These are phyloP conservation scores for Paspalum vaginatum DNA, from an alignment of 176 grass and related monocot species.

Conservation along the genomic window DNA sequence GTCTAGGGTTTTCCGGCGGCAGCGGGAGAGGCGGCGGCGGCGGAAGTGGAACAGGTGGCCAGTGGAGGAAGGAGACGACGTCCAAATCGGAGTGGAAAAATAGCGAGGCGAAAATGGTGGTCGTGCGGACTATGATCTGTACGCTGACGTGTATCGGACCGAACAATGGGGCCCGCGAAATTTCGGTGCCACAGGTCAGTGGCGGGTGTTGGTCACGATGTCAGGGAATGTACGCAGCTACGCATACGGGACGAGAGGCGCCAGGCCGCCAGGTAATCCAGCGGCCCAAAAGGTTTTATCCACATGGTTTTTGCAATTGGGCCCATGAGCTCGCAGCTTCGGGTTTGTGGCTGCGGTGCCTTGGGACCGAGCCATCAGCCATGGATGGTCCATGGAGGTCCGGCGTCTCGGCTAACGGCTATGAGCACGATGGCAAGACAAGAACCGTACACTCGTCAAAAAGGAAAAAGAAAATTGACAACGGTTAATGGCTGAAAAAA, in stretches of 20 bases:
- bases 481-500: too few species aligned
- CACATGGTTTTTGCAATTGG: not conserved
- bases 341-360: not conserved
- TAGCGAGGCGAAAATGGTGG: not conserved
- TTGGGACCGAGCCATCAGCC: not conserved
- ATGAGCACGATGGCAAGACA: too few species aligned
- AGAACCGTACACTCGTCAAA: too few species aligned
- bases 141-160: not conserved
- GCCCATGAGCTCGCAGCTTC: not conserved
- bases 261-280: not conserved
- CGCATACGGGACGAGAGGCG: not conserved
- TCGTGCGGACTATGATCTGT: not conserved
- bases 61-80: not conserved
- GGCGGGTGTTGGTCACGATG: too few species aligned
- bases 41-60: not conserved
- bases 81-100: constrained; percentile 26
- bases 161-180: not conserved
- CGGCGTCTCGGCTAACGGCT: too few species aligned
- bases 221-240: too few species aligned
- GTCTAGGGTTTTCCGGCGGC: constrained; percentile 50
- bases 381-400: too few species aligned
- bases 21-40: not conserved
- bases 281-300: constrained; percentile 2
- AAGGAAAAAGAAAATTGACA: too few species aligned
- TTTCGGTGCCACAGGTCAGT: not conserved